Percentiles rank a stretch among this genome's conserved stretches.
These are phyloP conservation scores for Rhizopogon rudus DNA, from an alignment of 768 basidiomycete species.

Conservation along the genomic window DNA sequence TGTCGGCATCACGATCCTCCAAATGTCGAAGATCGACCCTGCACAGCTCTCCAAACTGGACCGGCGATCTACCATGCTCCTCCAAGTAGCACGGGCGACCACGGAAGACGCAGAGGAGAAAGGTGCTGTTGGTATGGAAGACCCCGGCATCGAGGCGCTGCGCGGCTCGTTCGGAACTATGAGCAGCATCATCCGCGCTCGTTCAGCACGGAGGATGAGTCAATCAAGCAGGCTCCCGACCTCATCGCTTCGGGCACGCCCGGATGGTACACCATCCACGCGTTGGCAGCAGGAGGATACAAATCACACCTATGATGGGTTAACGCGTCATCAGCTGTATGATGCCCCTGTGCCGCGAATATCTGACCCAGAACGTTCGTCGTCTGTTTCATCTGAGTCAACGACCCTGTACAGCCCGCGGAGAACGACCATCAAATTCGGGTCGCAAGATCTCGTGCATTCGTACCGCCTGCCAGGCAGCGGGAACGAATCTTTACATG, in stretches of 20 bases:
- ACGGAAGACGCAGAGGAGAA: constrained; percentile 64
- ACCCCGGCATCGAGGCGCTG: constrained; percentile 90
- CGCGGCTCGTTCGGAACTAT: constrained; percentile 89
- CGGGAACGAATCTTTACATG: constrained; percentile 42
- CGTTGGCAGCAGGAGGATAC: constrained; percentile 23
- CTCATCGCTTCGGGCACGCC: constrained; percentile 13
- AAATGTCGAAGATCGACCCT: constrained; percentile 95
- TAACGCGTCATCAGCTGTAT: constrained; percentile 82
- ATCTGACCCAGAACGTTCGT: constrained; percentile 37
- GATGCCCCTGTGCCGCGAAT: constrained; percentile 74
- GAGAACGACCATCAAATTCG: constrained; percentile 72
- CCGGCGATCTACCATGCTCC: constrained; percentile 81
- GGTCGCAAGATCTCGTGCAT: constrained; percentile 66
- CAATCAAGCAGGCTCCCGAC: constrained; percentile 35
- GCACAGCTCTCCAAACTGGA: constrained; percentile 74
- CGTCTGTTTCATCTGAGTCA: constrained; percentile 17
- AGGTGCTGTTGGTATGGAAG: constrained; percentile 56
- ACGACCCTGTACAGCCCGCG: constrained; percentile 27
- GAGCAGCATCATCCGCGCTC: constrained; percentile 82
- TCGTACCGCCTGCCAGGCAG: constrained; percentile 60
- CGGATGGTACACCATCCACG: constrained; percentile 17
- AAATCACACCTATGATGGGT: constrained; percentile 34
- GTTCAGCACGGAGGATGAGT: constrained; percentile 48
- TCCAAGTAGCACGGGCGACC: constrained; percentile 75
- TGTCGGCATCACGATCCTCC: constrained; percentile 89